Evolutionary conservation across 2,329 filamentous ascomycete genomes (phyloP).

Genomic region (Calonectria pseudoturangicola): DNA sequence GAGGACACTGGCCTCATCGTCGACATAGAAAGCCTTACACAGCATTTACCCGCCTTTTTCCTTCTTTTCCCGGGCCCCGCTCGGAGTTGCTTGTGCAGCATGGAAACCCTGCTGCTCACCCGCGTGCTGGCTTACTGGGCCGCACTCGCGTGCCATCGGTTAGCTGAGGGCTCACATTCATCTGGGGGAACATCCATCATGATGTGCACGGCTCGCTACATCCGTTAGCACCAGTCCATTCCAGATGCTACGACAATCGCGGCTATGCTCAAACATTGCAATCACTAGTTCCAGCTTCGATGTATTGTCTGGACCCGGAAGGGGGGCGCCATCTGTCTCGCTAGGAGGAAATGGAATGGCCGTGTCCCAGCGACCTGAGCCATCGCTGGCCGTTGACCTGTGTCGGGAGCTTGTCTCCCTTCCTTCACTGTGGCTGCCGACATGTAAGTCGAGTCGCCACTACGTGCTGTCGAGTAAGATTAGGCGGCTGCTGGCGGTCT

Average conservation of each 20-base stretch:
- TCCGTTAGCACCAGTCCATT: slow-evolving; percentile 16
- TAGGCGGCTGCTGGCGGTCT: slow-evolving; percentile 35
- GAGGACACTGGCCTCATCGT: neutral
- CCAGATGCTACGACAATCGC: slow-evolving; percentile 28
- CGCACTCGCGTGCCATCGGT: slow-evolving; percentile 33
- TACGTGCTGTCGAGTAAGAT: slow-evolving; percentile 33
- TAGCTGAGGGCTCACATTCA: slow-evolving; percentile 17
- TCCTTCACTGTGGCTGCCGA: slow-evolving; percentile 12
- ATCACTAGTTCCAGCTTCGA: slow-evolving; percentile 15
- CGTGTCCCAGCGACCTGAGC: slow-evolving; percentile 26
- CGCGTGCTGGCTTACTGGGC: slow-evolving; percentile 28
- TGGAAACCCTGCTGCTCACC: slow-evolving; percentile 19
- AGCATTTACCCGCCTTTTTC: slow-evolving; percentile 18
- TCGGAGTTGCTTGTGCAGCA: slow-evolving; percentile 13
- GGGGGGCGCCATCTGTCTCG: slow-evolving; percentile 22
- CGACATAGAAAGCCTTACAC: slow-evolving; percentile 11
- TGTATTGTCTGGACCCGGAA: slow-evolving; percentile 22
- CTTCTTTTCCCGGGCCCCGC: slow-evolving; percentile 19
- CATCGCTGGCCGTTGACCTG: slow-evolving; percentile 22
- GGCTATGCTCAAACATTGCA: slow-evolving; percentile 23
- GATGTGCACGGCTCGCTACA: slow-evolving; percentile 14
- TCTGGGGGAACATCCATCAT: slow-evolving; percentile 15
- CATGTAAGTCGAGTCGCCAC: slow-evolving; percentile 25
- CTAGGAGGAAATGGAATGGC: slow-evolving; percentile 11
- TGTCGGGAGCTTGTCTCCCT: slow-evolving; percentile 13